Evolutionary conservation across 23 red algal species (phyloP).

Genomic region (Pyropia haitanensis): DNA sequence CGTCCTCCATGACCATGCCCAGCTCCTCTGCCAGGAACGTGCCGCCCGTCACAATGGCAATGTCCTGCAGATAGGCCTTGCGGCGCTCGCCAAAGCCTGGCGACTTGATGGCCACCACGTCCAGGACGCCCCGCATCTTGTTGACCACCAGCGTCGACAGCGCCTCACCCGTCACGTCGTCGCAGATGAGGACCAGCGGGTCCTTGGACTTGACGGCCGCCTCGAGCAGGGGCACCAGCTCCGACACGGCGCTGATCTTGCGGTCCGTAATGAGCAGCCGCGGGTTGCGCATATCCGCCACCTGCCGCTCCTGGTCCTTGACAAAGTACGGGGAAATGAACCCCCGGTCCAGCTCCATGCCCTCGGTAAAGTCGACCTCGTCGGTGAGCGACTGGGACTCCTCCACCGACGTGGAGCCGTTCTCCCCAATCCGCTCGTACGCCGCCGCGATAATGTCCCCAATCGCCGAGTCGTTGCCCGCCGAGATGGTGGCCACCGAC

Average conservation of each 20-base stretch:
- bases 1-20: slow-evolving; percentile 82
- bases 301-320: slow-evolving; percentile 94
- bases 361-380: slow-evolving; percentile 93
- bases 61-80: slow-evolving; percentile 97
- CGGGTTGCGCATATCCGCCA: slow-evolving; percentile 58
- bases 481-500: slow-evolving; percentile 92
- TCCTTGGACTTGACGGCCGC: slow-evolving; percentile 81
- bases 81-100: slow-evolving; percentile 98
- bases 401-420: slow-evolving; percentile 89
- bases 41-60: slow-evolving; percentile 81
- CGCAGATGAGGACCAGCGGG: slow-evolving; percentile 86
- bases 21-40: slow-evolving; percentile 79
- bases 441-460: slow-evolving; percentile 94
- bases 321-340: slow-evolving; percentile 99
- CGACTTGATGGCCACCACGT: slow-evolving; percentile 89
- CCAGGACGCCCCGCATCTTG: slow-evolving; percentile 96
- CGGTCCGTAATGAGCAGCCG: slow-evolving; percentile 94
- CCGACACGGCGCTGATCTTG: slow-evolving; percentile 81
- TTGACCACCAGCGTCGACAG: slow-evolving; percentile 98
- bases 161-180: slow-evolving; percentile 91
- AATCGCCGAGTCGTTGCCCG: slow-evolving; percentile 84
- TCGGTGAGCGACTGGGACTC: slow-evolving; percentile 90
- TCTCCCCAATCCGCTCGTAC: slow-evolving; percentile 80
- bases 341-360: slow-evolving; percentile 98
- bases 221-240: slow-evolving; percentile 86